These are phyloP conservation scores for Thalassiosira hispida DNA, from an alignment of 352 stramenopile genomes.

Conservation along the genomic window DNA sequence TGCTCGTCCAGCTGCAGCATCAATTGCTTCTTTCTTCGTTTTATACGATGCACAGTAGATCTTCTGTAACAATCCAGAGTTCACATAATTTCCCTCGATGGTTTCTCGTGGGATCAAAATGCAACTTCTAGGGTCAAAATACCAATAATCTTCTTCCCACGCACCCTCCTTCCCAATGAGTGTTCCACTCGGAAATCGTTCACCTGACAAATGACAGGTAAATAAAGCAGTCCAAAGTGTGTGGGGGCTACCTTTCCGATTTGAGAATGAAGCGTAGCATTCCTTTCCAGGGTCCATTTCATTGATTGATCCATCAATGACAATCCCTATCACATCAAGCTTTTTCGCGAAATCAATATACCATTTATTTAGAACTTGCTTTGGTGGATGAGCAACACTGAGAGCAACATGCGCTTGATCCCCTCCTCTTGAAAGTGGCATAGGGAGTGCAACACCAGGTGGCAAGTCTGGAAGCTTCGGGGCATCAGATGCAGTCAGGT, in stretches of 20 bases:
- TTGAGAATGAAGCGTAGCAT: slow-evolving; percentile 25
- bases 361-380: slow-evolving; percentile 28
- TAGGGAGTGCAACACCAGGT: slow-evolving; percentile 22
- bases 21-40: slow-evolving; percentile 46
- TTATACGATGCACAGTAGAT: slow-evolving; percentile 43
- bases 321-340: slow-evolving; percentile 11
- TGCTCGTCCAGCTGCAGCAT: slow-evolving; percentile 41
- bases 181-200: slow-evolving; percentile 41
- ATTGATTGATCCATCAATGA: slow-evolving; percentile 6
- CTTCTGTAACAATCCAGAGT: slow-evolving; percentile 16
- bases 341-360: slow-evolving; percentile 23
- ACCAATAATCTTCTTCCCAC: slow-evolving; percentile 30
- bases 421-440: neutral
- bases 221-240: slow-evolving; percentile 38
- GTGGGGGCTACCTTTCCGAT: slow-evolving; percentile 6
- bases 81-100: neutral
- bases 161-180: slow-evolving; percentile 19
- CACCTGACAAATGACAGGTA: slow-evolving; percentile 46
- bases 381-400: slow-evolving; percentile 6
- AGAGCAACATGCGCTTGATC: neutral
- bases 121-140: slow-evolving; percentile 16
- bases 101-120: slow-evolving; percentile 21
- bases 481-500: slow-evolving; percentile 29
- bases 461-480: slow-evolving; percentile 33
- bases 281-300: slow-evolving; percentile 15